These are phyloP conservation scores for Suhomyces prunicola DNA, from an alignment of 805 yeast species.

Conservation along the genomic window DNA sequence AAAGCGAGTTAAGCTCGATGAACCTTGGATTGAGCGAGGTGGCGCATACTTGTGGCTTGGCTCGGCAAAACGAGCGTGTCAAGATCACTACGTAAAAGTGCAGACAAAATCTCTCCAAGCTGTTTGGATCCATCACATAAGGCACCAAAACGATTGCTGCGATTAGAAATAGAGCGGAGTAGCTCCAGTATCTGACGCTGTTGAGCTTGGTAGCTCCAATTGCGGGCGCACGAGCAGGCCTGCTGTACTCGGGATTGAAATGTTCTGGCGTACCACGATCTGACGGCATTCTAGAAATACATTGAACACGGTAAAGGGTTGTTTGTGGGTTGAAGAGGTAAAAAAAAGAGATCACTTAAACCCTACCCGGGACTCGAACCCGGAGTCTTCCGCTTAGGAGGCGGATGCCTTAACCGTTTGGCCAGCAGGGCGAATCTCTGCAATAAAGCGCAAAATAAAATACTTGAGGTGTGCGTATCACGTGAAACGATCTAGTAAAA, in stretches of 20 bases:
- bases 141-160: constrained; percentile 10
- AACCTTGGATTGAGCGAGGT: constrained; percentile 1
- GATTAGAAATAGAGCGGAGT: constrained; percentile 9
- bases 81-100: constrained; percentile 13
- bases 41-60: constrained; percentile 7
- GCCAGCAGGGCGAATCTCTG: constrained; percentile 43
- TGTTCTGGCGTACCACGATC: not conserved
- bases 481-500: not conserved
- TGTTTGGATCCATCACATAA: constrained; percentile 12
- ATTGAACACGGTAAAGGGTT: not conserved
- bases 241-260: not conserved
- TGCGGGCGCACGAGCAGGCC: not conserved
- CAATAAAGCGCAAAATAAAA: not conserved
- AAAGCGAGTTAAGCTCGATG: not conserved
- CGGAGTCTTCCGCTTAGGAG: constrained; percentile 39
- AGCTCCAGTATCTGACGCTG: not conserved
- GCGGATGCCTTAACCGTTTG: constrained; percentile 55
- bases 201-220: not conserved
- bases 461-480: not conserved
- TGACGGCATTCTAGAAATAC: not conserved
- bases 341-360: constrained; percentile 6
- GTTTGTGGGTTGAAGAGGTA: not conserved
- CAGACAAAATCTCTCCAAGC: constrained; percentile 10
- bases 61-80: constrained; percentile 14
- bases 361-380: constrained; percentile 40